These are phyloP conservation scores for Myochromella boudieri DNA, from an alignment of 768 basidiomycete species.

Conservation along the genomic window DNA sequence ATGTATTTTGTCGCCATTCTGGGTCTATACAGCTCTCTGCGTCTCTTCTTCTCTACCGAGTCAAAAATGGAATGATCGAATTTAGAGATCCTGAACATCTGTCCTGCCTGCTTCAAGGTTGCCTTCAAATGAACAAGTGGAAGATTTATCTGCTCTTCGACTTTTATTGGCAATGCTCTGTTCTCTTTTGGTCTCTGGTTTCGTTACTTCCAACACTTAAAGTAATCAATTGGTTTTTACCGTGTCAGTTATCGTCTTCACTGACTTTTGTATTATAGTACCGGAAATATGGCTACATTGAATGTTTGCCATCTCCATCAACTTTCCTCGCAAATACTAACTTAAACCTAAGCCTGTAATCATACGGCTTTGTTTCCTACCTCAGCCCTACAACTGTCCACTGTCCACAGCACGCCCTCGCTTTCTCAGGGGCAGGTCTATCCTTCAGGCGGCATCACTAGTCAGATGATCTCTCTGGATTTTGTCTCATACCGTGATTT, in stretches of 20 bases:
- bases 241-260: not conserved
- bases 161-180: constrained; percentile 30
- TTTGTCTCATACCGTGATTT: constrained; percentile 23
- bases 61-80: constrained; percentile 42
- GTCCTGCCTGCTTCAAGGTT: constrained; percentile 31
- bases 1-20: constrained; percentile 10
- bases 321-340: not conserved
- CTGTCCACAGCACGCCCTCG: not conserved
- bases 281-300: not conserved
- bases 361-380: not conserved
- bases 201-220: constrained; percentile 20
- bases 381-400: not conserved
- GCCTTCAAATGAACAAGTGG: constrained; percentile 36
- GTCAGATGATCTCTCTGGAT: constrained; percentile 16
- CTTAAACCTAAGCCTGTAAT: not conserved
- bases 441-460: not conserved
- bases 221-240: constrained; percentile 1
- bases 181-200: constrained; percentile 33
- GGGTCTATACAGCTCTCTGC: constrained; percentile 31
- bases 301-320: constrained; percentile 5
- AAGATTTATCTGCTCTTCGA: constrained; percentile 31
- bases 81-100: constrained; percentile 42
- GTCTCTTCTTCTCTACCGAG: constrained; percentile 32
- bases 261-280: not conserved
- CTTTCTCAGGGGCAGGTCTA: not conserved